Evolutionary conservation across 2,329 filamentous ascomycete genomes (phyloP).

Genomic region (Alternaria ventricosa): DNA sequence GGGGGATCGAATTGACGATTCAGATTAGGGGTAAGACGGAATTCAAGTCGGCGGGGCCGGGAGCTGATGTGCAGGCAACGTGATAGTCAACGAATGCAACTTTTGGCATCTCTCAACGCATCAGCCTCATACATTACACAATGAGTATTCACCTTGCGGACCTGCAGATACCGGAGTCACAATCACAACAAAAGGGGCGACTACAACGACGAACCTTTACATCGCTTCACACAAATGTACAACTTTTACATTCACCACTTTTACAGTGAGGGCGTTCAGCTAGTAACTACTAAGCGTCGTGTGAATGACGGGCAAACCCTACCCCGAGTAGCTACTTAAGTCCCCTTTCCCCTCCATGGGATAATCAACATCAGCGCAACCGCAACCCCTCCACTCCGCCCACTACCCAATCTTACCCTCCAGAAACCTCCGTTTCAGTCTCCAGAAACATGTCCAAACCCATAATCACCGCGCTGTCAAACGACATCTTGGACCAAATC

Average conservation of each 20-base stretch:
- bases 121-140: not conserved
- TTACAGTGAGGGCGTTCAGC: not conserved
- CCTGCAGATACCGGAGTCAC: not conserved
- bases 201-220: not conserved
- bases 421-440: not conserved
- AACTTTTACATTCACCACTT: not conserved
- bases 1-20: not conserved
- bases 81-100: not conserved
- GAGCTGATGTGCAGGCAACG: not conserved
- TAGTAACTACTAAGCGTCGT: not conserved
- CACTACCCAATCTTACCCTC: not conserved
- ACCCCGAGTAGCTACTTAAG: not conserved
- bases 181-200: not conserved
- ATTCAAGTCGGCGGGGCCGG: not conserved
- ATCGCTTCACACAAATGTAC: not conserved
- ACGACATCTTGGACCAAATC: not conserved
- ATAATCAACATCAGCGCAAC: not conserved
- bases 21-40: not conserved
- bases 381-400: too few species aligned
- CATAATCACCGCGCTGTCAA: not conserved
- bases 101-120: not conserved
- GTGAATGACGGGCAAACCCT: not conserved
- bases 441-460: not conserved
- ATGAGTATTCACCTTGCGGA: not conserved
- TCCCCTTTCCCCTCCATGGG: too few species aligned